Evolutionary conservation across 352 stramenopile genomes (phyloP).

Genomic region (Thraustotheca clavata): DNA sequence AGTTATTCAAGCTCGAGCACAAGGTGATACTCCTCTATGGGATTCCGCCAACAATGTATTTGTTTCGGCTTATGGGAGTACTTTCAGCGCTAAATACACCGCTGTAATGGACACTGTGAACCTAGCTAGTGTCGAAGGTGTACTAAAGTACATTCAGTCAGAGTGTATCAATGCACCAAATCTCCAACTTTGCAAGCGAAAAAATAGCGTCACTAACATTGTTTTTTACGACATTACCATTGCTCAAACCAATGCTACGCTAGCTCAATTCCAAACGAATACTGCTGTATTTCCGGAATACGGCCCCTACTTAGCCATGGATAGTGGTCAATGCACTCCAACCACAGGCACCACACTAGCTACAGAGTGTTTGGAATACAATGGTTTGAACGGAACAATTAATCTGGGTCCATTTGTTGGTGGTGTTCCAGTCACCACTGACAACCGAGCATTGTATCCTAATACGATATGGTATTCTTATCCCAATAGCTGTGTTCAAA

Average conservation of each 20-base stretch:
- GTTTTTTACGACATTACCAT: conserved; percentile 64
- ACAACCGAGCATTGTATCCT: conserved; percentile 41
- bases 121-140: conserved; percentile 55
- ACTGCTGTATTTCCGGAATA: conserved; percentile 33
- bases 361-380: conserved; percentile 38
- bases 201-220: conserved; percentile 61
- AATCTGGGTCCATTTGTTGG: conserved; percentile 44
- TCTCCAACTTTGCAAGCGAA: conserved; percentile 39
- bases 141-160: conserved; percentile 71
- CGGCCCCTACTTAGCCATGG: conserved; percentile 29
- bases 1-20: conserved; percentile 47
- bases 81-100: conserved; percentile 41
- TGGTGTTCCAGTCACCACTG: conserved; percentile 10
- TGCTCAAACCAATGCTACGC: conserved; percentile 34
- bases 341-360: conserved; percentile 30
- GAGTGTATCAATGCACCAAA: conserved; percentile 48
- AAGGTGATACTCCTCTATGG: conserved; percentile 32
- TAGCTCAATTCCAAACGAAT: conserved; percentile 27
- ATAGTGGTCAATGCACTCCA: conserved; percentile 20
- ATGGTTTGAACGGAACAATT: conserved; percentile 33
- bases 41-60: conserved; percentile 25
- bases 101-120: conserved; percentile 59
- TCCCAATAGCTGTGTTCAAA: conserved; percentile 55
- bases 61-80: conserved; percentile 25
- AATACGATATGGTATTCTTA: conserved; percentile 76